phyloP scores from a whole-genome alignment of 805 yeast genomes.

The Candida krabiensis region DNA sequence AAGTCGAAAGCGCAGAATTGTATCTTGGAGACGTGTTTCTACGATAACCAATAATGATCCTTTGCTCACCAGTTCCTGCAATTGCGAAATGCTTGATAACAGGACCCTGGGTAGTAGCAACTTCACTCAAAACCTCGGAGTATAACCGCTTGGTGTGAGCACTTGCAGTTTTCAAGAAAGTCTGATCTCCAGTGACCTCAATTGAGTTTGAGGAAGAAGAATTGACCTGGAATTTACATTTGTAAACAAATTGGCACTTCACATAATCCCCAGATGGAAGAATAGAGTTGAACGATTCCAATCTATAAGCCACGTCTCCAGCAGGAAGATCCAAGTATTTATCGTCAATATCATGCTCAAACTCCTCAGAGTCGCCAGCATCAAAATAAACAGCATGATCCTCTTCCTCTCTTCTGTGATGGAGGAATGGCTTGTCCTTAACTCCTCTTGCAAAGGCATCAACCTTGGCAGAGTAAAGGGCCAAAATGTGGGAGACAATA shows the following conservation, averaged over 20 bases:
- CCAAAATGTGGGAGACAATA: conserved; percentile 80
- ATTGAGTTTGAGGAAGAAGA: conserved; percentile 45
- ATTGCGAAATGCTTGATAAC: conserved; percentile 84
- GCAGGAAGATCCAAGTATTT: conserved; percentile 63
- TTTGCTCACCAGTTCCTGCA: conserved; percentile 77
- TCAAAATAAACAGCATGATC: conserved; percentile 93
- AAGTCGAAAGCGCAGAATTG: conserved; percentile 80
- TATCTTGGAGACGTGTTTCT: conserved; percentile 83
- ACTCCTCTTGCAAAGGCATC: conserved; percentile 75
- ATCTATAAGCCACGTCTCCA: conserved; percentile 51
- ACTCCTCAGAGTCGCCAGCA: conserved; percentile 49
- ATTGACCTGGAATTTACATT: conserved; percentile 51
- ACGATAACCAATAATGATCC: conserved; percentile 86
- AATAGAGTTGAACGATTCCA: conserved; percentile 77
- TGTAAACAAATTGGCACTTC: conserved; percentile 78
- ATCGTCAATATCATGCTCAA: conserved; percentile 80
- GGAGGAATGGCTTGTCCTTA: conserved; percentile 57
- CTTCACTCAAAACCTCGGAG: conserved; percentile 66
- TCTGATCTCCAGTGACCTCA: conserved; percentile 69
- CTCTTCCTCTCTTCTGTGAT: conserved; percentile 73
- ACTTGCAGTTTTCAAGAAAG: conserved; percentile 77
- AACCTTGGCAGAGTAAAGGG: conserved; percentile 88
- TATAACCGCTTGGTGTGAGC: conserved; percentile 77
- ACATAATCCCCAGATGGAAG: conserved; percentile 48
- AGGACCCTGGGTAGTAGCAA: conserved; percentile 81